Base-by-base conservation (phyloP, 192 early-diverging fungal species). In the Backusella australiensis region DNA sequence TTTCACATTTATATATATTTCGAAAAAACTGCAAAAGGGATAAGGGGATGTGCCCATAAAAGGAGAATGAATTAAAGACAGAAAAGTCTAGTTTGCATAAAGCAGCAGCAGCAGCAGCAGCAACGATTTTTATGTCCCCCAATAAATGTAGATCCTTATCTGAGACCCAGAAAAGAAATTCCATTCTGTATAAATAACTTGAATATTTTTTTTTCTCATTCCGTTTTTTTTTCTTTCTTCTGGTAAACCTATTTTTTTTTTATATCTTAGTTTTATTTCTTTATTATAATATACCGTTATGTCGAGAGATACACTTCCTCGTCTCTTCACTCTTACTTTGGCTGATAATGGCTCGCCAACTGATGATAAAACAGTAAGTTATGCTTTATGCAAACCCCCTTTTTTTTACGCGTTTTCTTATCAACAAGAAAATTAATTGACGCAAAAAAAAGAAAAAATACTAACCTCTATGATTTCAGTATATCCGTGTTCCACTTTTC, bases 401-500 rank as follows among this genome's bases (percentile, higher is more conserved):
- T 26, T 46, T 46, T 68, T 68, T 35, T 41, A 59, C 53, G 53
- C 53, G 53, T 38, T 75, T 67, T 41, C 41, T 46, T 75, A 34
- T 75, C 17, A 29, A 4, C 23, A 41, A 66, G 49, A 29, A 12
- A 17, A 21, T 36, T 38, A 49, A 59, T 52, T 36, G 44, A 59
- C 21, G 42, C 12, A 44, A 71, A 77, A 32, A 12, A 44, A 26
- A 32, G 2, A 3, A 39, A 7, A 7, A 39, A 39, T 21, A 46
- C 17, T 52, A 35, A 68, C 66, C 23, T 41, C 36, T 49, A 12
- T 44, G 32, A 69, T 34, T 66, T 3, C 78, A 96, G 94, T 96
- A 89, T 76, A 79, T 92, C 49, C 90, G 95, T 7, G 82, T 96
- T 21, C 93, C 95, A 32, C 87, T 94, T 39, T 89, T 93, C 21